These are phyloP conservation scores for Erodium texanum DNA, from an alignment of 441 rosid species.

Conservation along the genomic window DNA sequence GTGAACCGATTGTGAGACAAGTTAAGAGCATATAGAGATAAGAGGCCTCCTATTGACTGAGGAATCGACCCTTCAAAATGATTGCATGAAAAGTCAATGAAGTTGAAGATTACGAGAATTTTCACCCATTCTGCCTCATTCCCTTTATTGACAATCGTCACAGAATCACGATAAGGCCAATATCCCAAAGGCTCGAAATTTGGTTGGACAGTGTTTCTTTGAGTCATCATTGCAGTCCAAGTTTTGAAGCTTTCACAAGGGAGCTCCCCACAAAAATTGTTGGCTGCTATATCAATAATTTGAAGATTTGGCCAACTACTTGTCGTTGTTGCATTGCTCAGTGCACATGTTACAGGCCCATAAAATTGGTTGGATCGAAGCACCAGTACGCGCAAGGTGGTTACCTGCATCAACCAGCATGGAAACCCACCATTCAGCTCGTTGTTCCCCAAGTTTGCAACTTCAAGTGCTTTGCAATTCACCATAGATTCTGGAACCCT, in stretches of 20 bases:
- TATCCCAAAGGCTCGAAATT: not conserved
- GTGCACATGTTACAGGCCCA: not conserved
- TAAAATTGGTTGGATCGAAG: not conserved
- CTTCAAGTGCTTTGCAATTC: not conserved
- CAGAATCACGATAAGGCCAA: not conserved
- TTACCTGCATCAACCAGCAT: not conserved
- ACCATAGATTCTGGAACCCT: not conserved
- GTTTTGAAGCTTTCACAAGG: not conserved
- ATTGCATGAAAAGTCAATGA: not conserved
- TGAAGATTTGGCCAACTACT: constrained; percentile 5
- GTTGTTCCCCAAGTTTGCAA: not conserved
- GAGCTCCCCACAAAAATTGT: not conserved
- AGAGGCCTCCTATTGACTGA: not conserved
- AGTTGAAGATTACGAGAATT: not conserved
- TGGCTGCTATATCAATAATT: constrained; percentile 2
- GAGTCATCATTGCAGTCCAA: constrained; percentile 4
- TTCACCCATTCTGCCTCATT: not conserved
- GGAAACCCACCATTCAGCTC: constrained; percentile 6
- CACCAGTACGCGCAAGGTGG: not conserved
- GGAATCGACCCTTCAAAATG: not conserved
- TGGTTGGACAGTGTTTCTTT: not conserved
- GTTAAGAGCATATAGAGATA: not conserved
- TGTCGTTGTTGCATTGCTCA: not conserved
- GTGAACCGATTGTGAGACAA: not conserved
- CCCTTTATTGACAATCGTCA: not conserved